These are phyloP conservation scores for Mucor lusitanicus DNA, from an alignment of 371 early-diverging fungal genomes.

Conservation along the genomic window DNA sequence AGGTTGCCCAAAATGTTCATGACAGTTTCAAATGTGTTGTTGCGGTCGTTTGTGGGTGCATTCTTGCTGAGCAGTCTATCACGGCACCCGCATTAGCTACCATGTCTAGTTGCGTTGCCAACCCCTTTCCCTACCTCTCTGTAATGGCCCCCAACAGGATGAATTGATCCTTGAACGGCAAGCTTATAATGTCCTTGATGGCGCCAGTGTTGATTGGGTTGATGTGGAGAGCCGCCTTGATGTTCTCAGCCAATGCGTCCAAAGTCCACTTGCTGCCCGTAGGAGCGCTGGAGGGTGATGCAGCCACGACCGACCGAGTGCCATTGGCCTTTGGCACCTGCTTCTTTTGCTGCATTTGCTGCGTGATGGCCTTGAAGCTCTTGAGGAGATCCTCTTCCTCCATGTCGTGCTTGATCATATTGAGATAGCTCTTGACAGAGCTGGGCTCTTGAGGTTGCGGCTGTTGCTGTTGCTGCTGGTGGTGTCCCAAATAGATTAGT, in stretches of 20 bases:
- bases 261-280: constrained; percentile 34
- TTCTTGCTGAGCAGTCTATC: constrained; percentile 34
- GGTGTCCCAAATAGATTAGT: neutral
- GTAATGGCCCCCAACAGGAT: constrained; percentile 25
- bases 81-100: neutral
- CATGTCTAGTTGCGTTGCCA: neutral
- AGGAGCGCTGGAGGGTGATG: constrained; percentile 19
- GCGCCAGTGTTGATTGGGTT: constrained; percentile 28
- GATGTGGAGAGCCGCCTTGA: constrained; percentile 31
- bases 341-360: neutral
- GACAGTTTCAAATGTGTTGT: constrained; percentile 46
- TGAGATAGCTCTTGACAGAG: neutral
- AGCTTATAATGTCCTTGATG: constrained; percentile 29
- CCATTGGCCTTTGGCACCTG: neutral
- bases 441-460: neutral
- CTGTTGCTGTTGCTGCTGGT: neutral
- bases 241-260: constrained; percentile 31
- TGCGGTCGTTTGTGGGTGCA: constrained; percentile 42
- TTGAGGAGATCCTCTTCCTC: constrained; percentile 6
- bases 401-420: constrained; percentile 7
- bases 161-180: constrained; percentile 34
- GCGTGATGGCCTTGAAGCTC: constrained; percentile 1
- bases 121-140: constrained; percentile 23
- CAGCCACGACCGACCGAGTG: neutral
- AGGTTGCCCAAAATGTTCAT: constrained; percentile 42